phyloP scores from a whole-genome alignment of 768 basidiomycete genomes.

The Sporobolomyces pararoseus region DNA sequence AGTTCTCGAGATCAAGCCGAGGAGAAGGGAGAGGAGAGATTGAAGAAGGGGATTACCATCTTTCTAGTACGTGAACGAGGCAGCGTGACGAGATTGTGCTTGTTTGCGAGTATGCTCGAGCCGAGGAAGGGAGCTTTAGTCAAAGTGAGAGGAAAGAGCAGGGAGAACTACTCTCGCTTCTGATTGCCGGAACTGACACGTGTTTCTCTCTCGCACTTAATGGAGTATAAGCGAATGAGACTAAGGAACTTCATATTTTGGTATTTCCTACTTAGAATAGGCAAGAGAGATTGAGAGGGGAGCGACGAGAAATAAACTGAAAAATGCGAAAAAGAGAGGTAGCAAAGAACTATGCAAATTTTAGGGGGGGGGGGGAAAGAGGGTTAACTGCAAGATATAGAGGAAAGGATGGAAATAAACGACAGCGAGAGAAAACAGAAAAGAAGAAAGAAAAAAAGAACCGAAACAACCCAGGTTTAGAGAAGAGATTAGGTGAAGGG shows the following conservation, averaged over 20 bases:
- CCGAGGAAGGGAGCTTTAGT: not conserved
- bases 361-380: not conserved
- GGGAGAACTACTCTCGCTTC: too few species aligned
- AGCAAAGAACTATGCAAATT: not conserved
- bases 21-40: not conserved
- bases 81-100: not conserved
- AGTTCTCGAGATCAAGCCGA: not conserved
- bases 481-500: too few species aligned
- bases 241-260: too few species aligned
- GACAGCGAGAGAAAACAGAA: slow-evolving; percentile 13
- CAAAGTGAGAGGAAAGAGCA: too few species aligned
- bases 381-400: not conserved
- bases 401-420: not conserved
- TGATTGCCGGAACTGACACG: too few species aligned
- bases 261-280: too few species aligned
- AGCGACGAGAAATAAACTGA: not conserved
- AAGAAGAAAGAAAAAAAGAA: too few species aligned
- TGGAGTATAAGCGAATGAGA: too few species aligned
- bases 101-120: not conserved
- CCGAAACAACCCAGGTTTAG: too few species aligned
- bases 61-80: slow-evolving; percentile 9
- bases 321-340: not conserved
- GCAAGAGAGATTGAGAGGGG: too few species aligned
- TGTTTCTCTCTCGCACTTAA: too few species aligned
- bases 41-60: slow-evolving; percentile 3